phyloP scores from a whole-genome alignment of 495 filamentous ascomycete species.

The Penicillium cinerascens region DNA sequence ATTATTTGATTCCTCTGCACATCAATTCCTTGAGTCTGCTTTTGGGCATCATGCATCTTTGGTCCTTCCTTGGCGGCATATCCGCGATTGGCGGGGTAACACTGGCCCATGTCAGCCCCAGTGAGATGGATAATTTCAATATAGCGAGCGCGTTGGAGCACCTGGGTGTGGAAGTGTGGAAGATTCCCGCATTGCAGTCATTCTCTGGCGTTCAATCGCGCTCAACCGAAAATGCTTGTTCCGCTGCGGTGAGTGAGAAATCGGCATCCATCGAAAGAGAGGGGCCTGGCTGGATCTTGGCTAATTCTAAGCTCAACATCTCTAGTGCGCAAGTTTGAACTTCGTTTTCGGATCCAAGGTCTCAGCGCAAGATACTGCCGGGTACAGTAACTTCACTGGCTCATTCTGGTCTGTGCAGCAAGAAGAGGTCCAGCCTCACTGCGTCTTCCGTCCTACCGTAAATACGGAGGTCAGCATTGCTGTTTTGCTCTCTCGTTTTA shows the following conservation, averaged over 20 bases:
- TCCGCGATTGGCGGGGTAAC: constrained; percentile 2
- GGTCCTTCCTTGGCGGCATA: constrained; percentile 9
- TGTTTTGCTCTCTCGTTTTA: constrained; percentile 16
- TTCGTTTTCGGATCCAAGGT: constrained; percentile 15
- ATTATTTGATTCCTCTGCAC: neutral
- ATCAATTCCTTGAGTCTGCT: neutral
- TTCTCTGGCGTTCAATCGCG: constrained; percentile 6
- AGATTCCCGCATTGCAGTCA: constrained; percentile 14
- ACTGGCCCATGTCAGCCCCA: neutral
- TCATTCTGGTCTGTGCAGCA: constrained; percentile 50
- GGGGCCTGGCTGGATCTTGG: no score
- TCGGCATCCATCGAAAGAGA: neutral
- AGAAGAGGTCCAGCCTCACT: constrained; percentile 26
- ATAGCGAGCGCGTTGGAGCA: constrained; percentile 9
- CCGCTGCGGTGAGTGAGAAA: constrained; percentile 9
- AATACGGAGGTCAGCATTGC: constrained; percentile 22
- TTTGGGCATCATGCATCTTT: constrained; percentile 5
- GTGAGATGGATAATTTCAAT: constrained; percentile 9
- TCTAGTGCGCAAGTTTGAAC: constrained; percentile 14
- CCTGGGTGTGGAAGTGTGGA: constrained; percentile 14
- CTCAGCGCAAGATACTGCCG: constrained; percentile 4
- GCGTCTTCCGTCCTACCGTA: constrained; percentile 21
- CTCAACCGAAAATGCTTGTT: constrained; percentile 9
- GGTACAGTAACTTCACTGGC: constrained; percentile 19
- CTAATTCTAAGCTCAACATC: neutral